Evolutionary conservation across 352 stramenopile species (phyloP).

Genomic region (Globisporangium uncinulatum): DNA sequence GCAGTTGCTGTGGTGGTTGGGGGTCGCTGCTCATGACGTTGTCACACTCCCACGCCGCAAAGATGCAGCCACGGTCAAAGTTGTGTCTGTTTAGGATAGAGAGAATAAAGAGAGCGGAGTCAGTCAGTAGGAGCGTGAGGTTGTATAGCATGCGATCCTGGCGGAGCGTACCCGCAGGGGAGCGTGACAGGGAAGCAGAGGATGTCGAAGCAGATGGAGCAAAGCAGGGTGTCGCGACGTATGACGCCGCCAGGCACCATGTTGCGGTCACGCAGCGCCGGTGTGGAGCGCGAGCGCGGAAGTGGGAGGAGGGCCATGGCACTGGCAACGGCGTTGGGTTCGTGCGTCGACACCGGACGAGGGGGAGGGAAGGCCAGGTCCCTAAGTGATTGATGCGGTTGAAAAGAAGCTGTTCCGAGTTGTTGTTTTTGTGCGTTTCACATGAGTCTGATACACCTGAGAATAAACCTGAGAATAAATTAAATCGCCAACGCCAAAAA

Average conservation of each 20-base stretch:
- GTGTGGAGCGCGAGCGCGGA: constrained; percentile 4
- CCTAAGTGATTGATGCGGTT: background rate
- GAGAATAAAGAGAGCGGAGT: background rate
- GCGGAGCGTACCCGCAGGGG: constrained; percentile 43
- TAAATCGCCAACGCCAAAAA: too few relatives aligned
- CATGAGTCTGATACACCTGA: too few relatives aligned
- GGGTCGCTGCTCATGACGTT: background rate
- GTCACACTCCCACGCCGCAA: constrained; percentile 55
- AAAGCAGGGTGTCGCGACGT: constrained; percentile 42
- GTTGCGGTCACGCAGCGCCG: constrained; percentile 1
- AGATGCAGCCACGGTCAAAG: constrained; percentile 73
- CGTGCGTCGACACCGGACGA: too few relatives aligned
- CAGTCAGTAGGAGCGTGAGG: background rate
- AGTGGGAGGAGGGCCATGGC: background rate
- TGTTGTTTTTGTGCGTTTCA: too few relatives aligned
- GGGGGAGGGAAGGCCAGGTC: background rate
- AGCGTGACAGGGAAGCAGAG: constrained; percentile 70
- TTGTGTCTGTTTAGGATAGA: constrained; percentile 42
- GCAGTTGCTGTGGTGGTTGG: background rate
- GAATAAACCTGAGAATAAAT: too few relatives aligned
- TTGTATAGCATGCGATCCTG: background rate
- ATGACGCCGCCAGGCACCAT: constrained; percentile 7
- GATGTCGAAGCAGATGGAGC: constrained; percentile 77
- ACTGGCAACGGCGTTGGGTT: too few relatives aligned
- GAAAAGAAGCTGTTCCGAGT: too few relatives aligned